Conservation (phyloP, 2,329 filamentous ascomycete species). For the Microcera coccophila region DNA sequence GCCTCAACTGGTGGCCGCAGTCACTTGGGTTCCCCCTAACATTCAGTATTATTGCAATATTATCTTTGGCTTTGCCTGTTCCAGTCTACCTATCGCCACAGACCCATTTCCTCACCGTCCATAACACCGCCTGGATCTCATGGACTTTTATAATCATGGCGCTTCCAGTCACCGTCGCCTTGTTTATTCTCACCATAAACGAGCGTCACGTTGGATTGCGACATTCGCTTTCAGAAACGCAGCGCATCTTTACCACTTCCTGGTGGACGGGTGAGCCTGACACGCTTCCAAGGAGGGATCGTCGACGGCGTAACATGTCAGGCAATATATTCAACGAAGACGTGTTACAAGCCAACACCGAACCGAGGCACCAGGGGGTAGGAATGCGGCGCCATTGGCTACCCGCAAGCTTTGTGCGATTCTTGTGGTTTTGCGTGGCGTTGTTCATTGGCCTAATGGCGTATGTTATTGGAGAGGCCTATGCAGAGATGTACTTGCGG, state of each 20-base stretch:
- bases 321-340: slow-evolving; percentile 39
- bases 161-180: slow-evolving; percentile 62
- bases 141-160: slow-evolving; percentile 70
- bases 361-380: slow-evolving; percentile 30
- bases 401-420: slow-evolving; percentile 63
- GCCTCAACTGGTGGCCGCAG: slow-evolving; percentile 67
- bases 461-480: slow-evolving; percentile 65
- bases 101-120: slow-evolving; percentile 50
- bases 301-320: slow-evolving; percentile 37
- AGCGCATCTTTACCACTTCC: slow-evolving; percentile 62
- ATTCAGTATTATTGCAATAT: slow-evolving; percentile 55
- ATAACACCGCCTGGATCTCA: slow-evolving; percentile 66
- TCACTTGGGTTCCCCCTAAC: slow-evolving; percentile 63
- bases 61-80: slow-evolving; percentile 58
- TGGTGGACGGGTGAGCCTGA: slow-evolving; percentile 62
- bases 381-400: slow-evolving; percentile 53
- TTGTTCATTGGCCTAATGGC: slow-evolving; percentile 60
- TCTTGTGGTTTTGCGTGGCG: slow-evolving; percentile 66
- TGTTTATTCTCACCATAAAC: slow-evolving; percentile 59
- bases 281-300: slow-evolving; percentile 42
- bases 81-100: slow-evolving; percentile 55
- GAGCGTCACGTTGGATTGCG: slow-evolving; percentile 60
- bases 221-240: slow-evolving; percentile 60
- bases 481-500: slow-evolving; percentile 64
- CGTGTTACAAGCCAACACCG: slow-evolving; percentile 22